These are phyloP conservation scores for Schwanniomyces pseudopolymorphus DNA, from an alignment of 805 yeast species.

Conservation along the genomic window DNA sequence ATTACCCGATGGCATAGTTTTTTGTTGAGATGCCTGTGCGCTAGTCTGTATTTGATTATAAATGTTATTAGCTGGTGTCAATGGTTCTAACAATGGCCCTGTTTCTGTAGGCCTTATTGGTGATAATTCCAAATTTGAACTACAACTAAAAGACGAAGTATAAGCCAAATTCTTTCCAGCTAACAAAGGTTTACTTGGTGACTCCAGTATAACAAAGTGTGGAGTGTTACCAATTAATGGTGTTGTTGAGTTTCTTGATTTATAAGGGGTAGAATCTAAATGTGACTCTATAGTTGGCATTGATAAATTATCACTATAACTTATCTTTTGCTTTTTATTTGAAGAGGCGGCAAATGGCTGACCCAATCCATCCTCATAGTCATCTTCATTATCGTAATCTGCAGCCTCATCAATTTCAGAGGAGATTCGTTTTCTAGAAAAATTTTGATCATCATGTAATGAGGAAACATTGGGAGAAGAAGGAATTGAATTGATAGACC, in stretches of 20 bases:
- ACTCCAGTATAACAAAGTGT: constrained; percentile 24
- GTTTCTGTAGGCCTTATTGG: constrained; percentile 59
- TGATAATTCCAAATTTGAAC: constrained; percentile 61
- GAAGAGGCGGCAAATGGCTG: constrained; percentile 12
- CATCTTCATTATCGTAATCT: constrained; percentile 12
- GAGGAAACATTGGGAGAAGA: constrained; percentile 27
- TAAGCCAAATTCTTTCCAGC: constrained; percentile 48
- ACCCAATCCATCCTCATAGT: constrained; percentile 16
- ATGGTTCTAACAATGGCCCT: constrained; percentile 65
- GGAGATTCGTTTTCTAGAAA: constrained; percentile 7
- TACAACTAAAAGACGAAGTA: constrained; percentile 67
- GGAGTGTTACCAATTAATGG: constrained; percentile 13
- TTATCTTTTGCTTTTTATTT: constrained; percentile 12
- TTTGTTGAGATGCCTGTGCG: not conserved
- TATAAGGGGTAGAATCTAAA: constrained; percentile 5
- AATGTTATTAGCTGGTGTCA: constrained; percentile 48
- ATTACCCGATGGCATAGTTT: constrained; percentile 1
- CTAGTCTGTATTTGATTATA: constrained; percentile 7
- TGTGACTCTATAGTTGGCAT: constrained; percentile 10
- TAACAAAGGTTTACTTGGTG: constrained; percentile 41
- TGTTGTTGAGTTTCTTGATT: constrained; percentile 2
- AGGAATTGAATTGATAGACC: constrained; percentile 25
- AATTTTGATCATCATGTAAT: constrained; percentile 8
- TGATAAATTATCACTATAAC: constrained; percentile 7
- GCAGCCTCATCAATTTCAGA: constrained; percentile 11